Percentiles rank a stretch among this genome's conserved stretches.
Evolutionary conservation across 352 stramenopile genomes (phyloP).

Genomic region (Globisporangium paroecandrum): DNA sequence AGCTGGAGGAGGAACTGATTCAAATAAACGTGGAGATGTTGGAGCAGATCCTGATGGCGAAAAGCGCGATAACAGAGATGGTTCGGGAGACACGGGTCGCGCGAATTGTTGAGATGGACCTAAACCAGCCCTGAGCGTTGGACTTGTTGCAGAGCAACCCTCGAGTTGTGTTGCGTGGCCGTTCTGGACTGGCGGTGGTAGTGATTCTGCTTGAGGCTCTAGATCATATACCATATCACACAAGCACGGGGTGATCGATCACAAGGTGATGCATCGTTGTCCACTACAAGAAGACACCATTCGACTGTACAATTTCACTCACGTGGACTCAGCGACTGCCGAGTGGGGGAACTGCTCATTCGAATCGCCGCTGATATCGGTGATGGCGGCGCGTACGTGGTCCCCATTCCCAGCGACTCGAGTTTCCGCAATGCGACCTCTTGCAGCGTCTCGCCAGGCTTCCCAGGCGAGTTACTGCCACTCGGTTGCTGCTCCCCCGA

Average conservation of each 20-base stretch:
- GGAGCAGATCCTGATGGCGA: constrained; percentile 1
- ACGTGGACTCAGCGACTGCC: constrained; percentile 6
- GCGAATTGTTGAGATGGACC: not conserved
- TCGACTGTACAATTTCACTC: not conserved
- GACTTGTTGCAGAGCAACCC: not conserved
- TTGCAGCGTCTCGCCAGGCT: constrained; percentile 35
- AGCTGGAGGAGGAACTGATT: not conserved
- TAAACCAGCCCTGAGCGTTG: not conserved
- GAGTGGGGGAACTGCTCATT: not conserved
- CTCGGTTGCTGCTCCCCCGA: constrained; percentile 31
- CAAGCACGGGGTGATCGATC: not conserved
- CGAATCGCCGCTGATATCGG: not conserved
- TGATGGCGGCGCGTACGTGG: not conserved
- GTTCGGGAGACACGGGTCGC: not conserved
- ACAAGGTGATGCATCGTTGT: not conserved
- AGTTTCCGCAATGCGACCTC: constrained; percentile 42
- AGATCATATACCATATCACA: not conserved
- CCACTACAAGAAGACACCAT: not conserved
- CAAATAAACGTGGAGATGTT: not conserved
- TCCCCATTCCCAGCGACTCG: constrained; percentile 30
- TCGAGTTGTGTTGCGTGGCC: not conserved
- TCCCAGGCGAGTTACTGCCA: constrained; percentile 22
- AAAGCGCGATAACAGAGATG: constrained; percentile 3
- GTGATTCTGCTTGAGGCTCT: not conserved
- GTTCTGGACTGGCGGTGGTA: not conserved